A percentile compares a stretch with the other conserved stretches of the same genome.
These are phyloP conservation scores for Paecilomyces sp. DNA, from an alignment of 2,329 filamentous ascomycete species.

Conservation along the genomic window DNA sequence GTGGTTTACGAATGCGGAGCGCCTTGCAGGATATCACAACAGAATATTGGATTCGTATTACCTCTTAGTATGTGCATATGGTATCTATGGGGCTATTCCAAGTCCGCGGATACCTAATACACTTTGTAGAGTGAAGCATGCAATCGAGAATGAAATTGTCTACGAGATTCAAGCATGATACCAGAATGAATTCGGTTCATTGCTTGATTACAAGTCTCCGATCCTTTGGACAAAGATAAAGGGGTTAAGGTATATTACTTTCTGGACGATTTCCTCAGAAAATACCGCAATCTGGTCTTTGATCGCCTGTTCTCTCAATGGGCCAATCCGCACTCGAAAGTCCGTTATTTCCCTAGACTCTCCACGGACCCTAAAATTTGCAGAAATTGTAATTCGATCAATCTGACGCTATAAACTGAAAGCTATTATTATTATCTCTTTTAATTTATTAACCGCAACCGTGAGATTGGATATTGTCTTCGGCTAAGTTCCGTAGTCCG, in stretches of 20 bases:
- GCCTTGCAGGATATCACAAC: neutral
- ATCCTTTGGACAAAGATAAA: too few relatives aligned
- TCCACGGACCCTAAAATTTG: too few relatives aligned
- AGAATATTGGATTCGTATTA: neutral
- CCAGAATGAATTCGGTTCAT: neutral
- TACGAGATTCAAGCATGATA: neutral
- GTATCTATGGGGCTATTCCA: neutral
- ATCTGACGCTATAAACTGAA: neutral
- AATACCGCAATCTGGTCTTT: too few relatives aligned
- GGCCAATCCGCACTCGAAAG: too few relatives aligned
- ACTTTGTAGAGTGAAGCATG: neutral
- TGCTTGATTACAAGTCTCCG: too few relatives aligned
- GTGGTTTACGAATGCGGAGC: neutral
- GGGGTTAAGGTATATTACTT: too few relatives aligned
- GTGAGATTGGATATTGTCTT: neutral
- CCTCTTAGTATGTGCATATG: too few relatives aligned
- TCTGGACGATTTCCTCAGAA: too few relatives aligned
- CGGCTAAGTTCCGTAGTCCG: neutral
- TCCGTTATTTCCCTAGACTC: too few relatives aligned
- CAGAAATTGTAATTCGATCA: too few relatives aligned
- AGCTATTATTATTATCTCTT: neutral
- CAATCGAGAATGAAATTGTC: neutral
- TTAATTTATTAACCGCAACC: neutral
- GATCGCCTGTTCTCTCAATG: too few relatives aligned
- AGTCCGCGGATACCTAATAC: neutral